Evolutionary conservation across 2,329 filamentous ascomycete species (phyloP).

Genomic region (Ophiocordyceps camponoti-saundersi): DNA sequence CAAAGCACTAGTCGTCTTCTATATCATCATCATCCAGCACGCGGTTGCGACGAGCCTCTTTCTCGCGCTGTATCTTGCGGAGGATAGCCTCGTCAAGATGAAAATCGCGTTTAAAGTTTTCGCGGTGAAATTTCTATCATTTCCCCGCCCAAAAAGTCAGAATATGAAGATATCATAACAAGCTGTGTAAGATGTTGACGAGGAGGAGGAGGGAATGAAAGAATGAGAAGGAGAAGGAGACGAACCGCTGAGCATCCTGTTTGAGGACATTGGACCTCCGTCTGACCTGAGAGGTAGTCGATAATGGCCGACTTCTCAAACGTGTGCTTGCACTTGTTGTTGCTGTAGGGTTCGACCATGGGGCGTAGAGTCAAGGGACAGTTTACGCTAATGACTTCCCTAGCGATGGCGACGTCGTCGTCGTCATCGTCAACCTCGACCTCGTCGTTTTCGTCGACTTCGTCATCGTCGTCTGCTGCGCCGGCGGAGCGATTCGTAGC

Average conservation of each 20-base stretch:
- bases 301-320: conserved; percentile 52
- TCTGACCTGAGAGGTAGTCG: conserved; percentile 28
- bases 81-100: conserved; percentile 37
- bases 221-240: background rate
- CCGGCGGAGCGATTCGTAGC: conserved; percentile 3
- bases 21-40: conserved; percentile 22
- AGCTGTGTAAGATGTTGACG: background rate
- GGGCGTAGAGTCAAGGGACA: conserved; percentile 51
- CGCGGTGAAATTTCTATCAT: conserved; percentile 26
- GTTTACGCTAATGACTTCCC: conserved; percentile 45
- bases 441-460: conserved; percentile 16
- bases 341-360: conserved; percentile 51
- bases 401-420: conserved; percentile 51
- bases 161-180: too few species aligned
- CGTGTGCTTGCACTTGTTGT: conserved; percentile 49
- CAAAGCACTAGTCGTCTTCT: conserved; percentile 6
- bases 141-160: too few species aligned
- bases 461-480: background rate
- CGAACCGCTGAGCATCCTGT: conserved; percentile 44
- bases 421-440: too few species aligned
- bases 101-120: conserved; percentile 27
- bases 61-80: conserved; percentile 39
- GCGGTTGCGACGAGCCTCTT: conserved; percentile 24
- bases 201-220: background rate
- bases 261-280: conserved; percentile 41